Evolutionary conservation across 2,329 filamentous ascomycete genomes (phyloP).

Genomic region (Mycosphaerelloides madeirae): DNA sequence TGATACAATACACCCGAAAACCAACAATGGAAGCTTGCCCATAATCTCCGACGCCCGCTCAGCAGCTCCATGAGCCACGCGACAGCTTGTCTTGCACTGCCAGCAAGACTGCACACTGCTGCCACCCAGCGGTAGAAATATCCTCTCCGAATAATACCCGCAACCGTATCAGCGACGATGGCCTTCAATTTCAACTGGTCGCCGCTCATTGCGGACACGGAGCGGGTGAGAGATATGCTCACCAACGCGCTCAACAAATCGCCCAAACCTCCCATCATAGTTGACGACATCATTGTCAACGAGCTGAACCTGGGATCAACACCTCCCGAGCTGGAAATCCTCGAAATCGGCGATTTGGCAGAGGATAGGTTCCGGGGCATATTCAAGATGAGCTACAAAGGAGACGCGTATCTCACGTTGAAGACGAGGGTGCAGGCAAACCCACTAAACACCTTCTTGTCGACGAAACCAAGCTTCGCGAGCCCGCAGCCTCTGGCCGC

Average conservation of each 20-base stretch:
- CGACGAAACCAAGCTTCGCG: constrained; percentile 84
- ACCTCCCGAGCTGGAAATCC: constrained; percentile 89
- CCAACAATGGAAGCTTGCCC: constrained; percentile 2
- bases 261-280: constrained; percentile 95
- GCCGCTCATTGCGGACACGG: constrained; percentile 90
- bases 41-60: constrained; percentile 10
- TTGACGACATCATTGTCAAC: constrained; percentile 97
- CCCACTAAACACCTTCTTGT: constrained; percentile 90
- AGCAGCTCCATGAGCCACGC: constrained; percentile 24
- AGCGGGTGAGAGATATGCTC: constrained; percentile 86
- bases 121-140: neutral
- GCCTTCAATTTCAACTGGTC: constrained; percentile 99
- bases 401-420: constrained; percentile 90
- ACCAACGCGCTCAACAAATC: constrained; percentile 96
- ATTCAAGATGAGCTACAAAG: constrained; percentile 98
- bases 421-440: constrained; percentile 97
- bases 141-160: neutral
- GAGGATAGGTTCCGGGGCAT: constrained; percentile 97
- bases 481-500: constrained; percentile 90
- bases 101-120: constrained; percentile 16
- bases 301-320: constrained; percentile 95
- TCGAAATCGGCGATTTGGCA: constrained; percentile 95
- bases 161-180: constrained; percentile 52
- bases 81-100: constrained; percentile 20
- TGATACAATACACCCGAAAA: neutral